Evolutionary conservation across 768 basidiomycete species (phyloP).

Genomic region (Tylopilus sp.): DNA sequence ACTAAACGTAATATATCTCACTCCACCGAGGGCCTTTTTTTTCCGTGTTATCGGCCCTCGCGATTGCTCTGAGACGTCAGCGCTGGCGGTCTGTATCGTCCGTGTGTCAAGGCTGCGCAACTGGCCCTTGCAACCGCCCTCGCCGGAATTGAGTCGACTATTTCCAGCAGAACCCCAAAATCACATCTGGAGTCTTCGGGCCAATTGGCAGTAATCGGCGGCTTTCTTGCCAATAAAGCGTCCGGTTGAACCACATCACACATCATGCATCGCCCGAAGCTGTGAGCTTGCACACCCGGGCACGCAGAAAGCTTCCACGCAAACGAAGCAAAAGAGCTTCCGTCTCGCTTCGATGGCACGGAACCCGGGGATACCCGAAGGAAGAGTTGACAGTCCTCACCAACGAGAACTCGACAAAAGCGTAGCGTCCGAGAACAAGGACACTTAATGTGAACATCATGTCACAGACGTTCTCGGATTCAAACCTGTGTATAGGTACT

Average conservation of each 20-base stretch:
- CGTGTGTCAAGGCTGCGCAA: slow-evolving; percentile 13
- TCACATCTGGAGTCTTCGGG: slow-evolving; percentile 9
- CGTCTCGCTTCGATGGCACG: slow-evolving; percentile 3
- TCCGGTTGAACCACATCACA: neutral
- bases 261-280: no score
- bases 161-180: slow-evolving; percentile 5
- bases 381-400: neutral
- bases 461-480: slow-evolving; percentile 1
- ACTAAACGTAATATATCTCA: slow-evolving; percentile 17
- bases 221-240: neutral
- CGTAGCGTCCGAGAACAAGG: neutral
- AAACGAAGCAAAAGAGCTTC: slow-evolving; percentile 3
- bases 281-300: neutral
- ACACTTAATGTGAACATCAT: slow-evolving; percentile 2
- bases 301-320: no score
- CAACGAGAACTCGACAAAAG: slow-evolving; percentile 2
- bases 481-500: neutral
- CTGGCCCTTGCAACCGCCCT: slow-evolving; percentile 1
- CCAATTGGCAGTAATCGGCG: neutral
- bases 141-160: neutral
- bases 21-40: neutral
- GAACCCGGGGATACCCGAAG: slow-evolving; percentile 16
- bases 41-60: neutral
- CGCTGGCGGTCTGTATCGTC: neutral
- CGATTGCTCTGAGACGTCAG: slow-evolving; percentile 8